Conservation (phyloP, 1,284 basidiomycete species). For the Anthracocystis setariae region DNA sequence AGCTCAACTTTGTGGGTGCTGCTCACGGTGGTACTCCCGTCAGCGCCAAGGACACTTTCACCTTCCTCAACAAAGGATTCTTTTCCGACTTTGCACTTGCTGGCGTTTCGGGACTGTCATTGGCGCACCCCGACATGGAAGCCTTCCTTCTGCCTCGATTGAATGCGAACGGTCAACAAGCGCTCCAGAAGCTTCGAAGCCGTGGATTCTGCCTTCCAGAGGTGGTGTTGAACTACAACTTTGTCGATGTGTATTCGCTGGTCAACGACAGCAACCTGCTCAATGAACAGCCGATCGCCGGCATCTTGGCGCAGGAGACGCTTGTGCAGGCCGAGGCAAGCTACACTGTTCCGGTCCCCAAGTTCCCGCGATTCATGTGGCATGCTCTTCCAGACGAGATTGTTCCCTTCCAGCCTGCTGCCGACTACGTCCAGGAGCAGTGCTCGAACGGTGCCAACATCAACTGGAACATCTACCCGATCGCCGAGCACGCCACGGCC, state of each 20-base stretch:
- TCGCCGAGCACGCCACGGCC: slow-evolving; percentile 47
- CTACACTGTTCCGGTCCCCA: slow-evolving; percentile 46
- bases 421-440: slow-evolving; percentile 54
- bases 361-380: slow-evolving; percentile 55
- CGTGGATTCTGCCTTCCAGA: slow-evolving; percentile 34
- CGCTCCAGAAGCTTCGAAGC: slow-evolving; percentile 20
- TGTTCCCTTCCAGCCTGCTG: slow-evolving; percentile 48
- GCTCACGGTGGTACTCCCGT: slow-evolving; percentile 60
- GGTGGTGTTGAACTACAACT: slow-evolving; percentile 25
- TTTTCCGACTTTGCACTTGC: slow-evolving; percentile 56
- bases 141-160: slow-evolving; percentile 17
- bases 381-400: slow-evolving; percentile 61
- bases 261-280: slow-evolving; percentile 49
- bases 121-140: slow-evolving; percentile 43
- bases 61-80: slow-evolving; percentile 38
- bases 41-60: slow-evolving; percentile 40
- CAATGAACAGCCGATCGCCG: slow-evolving; percentile 21
- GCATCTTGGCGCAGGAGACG: slow-evolving; percentile 36
- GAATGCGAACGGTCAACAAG: slow-evolving; percentile 25
- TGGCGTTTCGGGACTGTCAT: slow-evolving; percentile 46
- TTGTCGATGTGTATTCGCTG: slow-evolving; percentile 35
- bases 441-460: slow-evolving; percentile 60
- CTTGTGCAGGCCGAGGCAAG: slow-evolving; percentile 35
- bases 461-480: slow-evolving; percentile 40
- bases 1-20: slow-evolving; percentile 58